Base-by-base conservation (phyloP, 345 rosid species). In the Euphorbia lathyris region DNA sequence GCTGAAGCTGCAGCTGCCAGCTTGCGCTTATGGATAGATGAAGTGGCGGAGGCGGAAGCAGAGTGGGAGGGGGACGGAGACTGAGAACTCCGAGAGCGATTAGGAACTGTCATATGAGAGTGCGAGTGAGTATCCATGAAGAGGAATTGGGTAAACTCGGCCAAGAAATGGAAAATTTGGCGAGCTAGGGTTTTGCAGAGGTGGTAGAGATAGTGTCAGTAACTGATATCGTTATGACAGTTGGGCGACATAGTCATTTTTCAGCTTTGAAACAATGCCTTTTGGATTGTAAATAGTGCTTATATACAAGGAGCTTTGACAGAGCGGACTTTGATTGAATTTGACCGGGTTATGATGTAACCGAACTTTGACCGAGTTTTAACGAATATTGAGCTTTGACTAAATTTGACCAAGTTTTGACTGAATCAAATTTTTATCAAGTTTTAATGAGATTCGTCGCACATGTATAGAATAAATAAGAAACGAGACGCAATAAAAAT, bases 41-140 rank as follows among this genome's bases (percentile, higher is more conserved):
- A 90, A 51, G 97, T 84, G 83, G 88, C 97, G 65, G 97, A 93
- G 42, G 91, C 98, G 62, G 97, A 92, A 50, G 99, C 99, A 20
- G 99, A 95, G 76, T 96, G 97, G 59, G 99, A 96, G 7, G 98
- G 98, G 26, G 98, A 92, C 8, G 88, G 92, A 27, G 92, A 83
- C 38, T 92, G 98, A 40, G 99, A 90, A 74, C 91, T 89, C 30
- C 97, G 96, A 63, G 93, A 90, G 65, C 98, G 97, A 38, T 88
- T 92, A 61, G 86, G 87, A n/a, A 87, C 92, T 72, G 78, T 83
- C 68, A 87, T 84, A 78, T 88, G 99, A 11, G 97, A 88, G 71
- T 92, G 77, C 68, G 74, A 88, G 72, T 91, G 76, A 68, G 74
- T n/a, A 30, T 77, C 81, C 81, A 77, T 77, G 1, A 63, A 64